Conservation (phyloP, 2,329 filamentous ascomycete species). For the Monilinia vaccinii-corymbosi region DNA sequence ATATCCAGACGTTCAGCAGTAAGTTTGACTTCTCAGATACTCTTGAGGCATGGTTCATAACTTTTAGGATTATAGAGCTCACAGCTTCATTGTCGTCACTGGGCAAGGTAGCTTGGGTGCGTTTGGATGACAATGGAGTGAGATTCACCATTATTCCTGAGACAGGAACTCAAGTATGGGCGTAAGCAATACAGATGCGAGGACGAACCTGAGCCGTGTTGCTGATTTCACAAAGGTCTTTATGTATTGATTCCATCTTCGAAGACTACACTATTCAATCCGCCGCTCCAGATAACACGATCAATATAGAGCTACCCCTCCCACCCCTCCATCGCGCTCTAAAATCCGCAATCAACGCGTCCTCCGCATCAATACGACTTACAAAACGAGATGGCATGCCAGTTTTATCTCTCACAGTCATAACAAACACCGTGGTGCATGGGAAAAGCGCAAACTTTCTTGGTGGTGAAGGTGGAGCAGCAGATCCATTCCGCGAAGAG, state of each 20-base stretch:
- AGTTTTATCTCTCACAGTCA: conserved; percentile 82
- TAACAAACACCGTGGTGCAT: conserved; percentile 55
- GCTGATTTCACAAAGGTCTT: conserved; percentile 34
- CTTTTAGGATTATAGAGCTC: conserved; percentile 40
- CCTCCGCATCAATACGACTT: conserved; percentile 74
- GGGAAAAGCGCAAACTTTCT: conserved; percentile 34
- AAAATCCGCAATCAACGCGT: conserved; percentile 73
- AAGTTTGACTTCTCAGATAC: conserved; percentile 19
- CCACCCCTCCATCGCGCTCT: conserved; percentile 82
- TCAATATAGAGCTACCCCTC: conserved; percentile 94
- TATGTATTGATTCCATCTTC: conserved; percentile 76
- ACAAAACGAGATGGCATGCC: conserved; percentile 89
- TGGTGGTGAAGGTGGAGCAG: conserved; percentile 23
- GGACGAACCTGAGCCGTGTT: conserved; percentile 28
- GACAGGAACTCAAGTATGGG: conserved; percentile 93
- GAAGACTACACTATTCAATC: conserved; percentile 79
- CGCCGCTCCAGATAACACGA: conserved; percentile 71
- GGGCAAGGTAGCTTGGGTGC: conserved; percentile 36
- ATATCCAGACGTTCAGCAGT: conserved; percentile 59
- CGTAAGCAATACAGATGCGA: conserved; percentile 48
- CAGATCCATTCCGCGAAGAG: conserved; percentile 39
- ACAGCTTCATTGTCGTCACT: conserved; percentile 54
- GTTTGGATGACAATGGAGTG: conserved; percentile 75
- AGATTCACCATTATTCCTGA: conserved; percentile 96
- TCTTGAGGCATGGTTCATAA: background rate